These are phyloP conservation scores for Artemisia annua DNA, from an alignment of 129 eudicot genomes.

Conservation along the genomic window DNA sequence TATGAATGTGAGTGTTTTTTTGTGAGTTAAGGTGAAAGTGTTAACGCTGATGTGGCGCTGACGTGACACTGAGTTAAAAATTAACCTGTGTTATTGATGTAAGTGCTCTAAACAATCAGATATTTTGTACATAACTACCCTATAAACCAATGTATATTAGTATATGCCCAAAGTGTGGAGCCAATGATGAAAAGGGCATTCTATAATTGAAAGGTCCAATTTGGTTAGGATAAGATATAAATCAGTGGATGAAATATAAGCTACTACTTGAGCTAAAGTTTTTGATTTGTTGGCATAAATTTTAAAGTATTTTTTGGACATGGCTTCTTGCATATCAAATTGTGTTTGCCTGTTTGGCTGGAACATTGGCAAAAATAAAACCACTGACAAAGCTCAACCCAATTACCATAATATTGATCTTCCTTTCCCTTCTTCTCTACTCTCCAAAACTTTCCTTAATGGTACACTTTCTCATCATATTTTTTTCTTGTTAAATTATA, in stretches of 20 bases:
- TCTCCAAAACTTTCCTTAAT: conserved; percentile 71
- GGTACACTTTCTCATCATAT: conserved; percentile 45
- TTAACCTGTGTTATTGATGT: too few species aligned
- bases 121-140: too few species aligned
- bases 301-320: conserved; percentile 13
- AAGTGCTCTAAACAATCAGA: too few species aligned
- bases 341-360: conserved; percentile 69
- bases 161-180: neutral
- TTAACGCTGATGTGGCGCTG: too few species aligned
- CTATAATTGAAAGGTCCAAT: conserved; percentile 8
- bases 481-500: neutral
- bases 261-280: neutral
- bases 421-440: conserved; percentile 76
- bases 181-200: neutral
- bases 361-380: conserved; percentile 54
- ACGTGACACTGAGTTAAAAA: too few species aligned
- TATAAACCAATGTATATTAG: neutral
- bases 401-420: conserved; percentile 70
- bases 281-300: neutral
- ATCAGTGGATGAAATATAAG: conserved; percentile 21
- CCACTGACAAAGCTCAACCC: conserved; percentile 45
- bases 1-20: too few species aligned
- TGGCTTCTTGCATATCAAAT: conserved; percentile 53
- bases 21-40: too few species aligned
- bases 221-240: conserved; percentile 37